These are phyloP conservation scores for Lithohypha guttulata DNA, from an alignment of 2,329 filamentous ascomycete species.

Conservation along the genomic window DNA sequence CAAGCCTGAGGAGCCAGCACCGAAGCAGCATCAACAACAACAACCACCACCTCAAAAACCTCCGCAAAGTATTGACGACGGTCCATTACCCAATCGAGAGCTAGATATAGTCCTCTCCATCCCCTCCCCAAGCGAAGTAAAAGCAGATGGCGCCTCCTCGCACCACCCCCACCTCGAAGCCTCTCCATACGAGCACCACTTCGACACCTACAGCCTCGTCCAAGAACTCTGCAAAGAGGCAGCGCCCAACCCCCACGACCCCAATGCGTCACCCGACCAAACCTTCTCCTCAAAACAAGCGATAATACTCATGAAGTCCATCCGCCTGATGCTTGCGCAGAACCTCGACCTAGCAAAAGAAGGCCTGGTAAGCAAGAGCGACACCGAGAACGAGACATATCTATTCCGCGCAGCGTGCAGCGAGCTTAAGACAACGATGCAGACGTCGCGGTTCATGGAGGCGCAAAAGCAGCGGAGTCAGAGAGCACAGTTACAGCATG, in stretches of 20 bases:
- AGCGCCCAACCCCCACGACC: background rate
- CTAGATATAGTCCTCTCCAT: constrained; percentile 34
- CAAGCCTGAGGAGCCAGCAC: constrained; percentile 1
- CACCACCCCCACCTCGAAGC: constrained; percentile 43
- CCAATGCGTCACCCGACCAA: constrained; percentile 36
- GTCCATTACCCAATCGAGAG: constrained; percentile 16
- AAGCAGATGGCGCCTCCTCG: constrained; percentile 14
- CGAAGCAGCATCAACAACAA: constrained; percentile 12
- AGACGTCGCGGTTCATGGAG: constrained; percentile 62
- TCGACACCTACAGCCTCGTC: constrained; percentile 86
- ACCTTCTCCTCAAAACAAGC: constrained; percentile 67
- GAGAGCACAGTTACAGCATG: constrained; percentile 77
- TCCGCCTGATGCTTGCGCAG: constrained; percentile 62
- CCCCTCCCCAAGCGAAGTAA: constrained; percentile 27
- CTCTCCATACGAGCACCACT: constrained; percentile 83
- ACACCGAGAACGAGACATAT: constrained; percentile 91
- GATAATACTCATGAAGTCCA: constrained; percentile 82
- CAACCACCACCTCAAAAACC: constrained; percentile 8
- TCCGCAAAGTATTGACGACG: constrained; percentile 9
- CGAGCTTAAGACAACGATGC: constrained; percentile 79
- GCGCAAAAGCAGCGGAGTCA: constrained; percentile 76
- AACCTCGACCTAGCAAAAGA: constrained; percentile 74
- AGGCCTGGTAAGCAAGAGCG: constrained; percentile 75
- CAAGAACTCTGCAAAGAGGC: constrained; percentile 47
- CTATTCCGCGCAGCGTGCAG: constrained; percentile 89